A percentile compares a stretch with the other conserved stretches of the same genome.
Evolutionary conservation across 1,284 basidiomycete genomes (phyloP).

Genomic region (Leucoagaricus sp.): DNA sequence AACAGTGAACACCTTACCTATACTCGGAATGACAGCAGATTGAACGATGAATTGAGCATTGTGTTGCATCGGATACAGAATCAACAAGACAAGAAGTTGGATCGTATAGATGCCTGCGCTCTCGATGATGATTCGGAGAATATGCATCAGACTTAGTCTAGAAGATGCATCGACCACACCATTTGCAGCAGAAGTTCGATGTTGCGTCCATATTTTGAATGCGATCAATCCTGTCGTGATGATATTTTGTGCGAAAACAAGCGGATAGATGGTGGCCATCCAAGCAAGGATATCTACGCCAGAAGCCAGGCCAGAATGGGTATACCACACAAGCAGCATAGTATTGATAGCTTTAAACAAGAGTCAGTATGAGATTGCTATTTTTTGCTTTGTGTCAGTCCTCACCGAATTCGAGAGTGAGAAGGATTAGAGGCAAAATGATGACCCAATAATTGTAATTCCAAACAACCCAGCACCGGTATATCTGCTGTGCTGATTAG

Average conservation of each 20-base stretch:
- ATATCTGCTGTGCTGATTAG: no score
- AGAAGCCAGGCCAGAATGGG: conserved; percentile 16
- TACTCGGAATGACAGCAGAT: conserved; percentile 27
- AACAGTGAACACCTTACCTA: conserved; percentile 20
- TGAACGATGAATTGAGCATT: conserved; percentile 26
- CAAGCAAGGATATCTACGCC: conserved; percentile 14
- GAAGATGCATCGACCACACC: conserved; percentile 20
- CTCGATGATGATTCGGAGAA: conserved; percentile 28
- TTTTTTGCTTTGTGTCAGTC: no score
- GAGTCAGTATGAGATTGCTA: not conserved
- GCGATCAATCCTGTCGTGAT: conserved; percentile 27
- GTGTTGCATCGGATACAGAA: conserved; percentile 21
- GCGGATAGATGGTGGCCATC: conserved; percentile 24
- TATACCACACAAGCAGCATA: conserved; percentile 21
- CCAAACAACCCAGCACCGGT: conserved; percentile 29
- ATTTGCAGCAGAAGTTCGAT: conserved; percentile 18
- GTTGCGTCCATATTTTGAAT: conserved; percentile 26
- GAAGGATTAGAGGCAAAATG: conserved; percentile 21
- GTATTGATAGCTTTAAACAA: conserved; percentile 18
- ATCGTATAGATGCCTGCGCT: conserved; percentile 29
- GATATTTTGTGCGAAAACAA: conserved; percentile 25
- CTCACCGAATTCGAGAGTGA: conserved; percentile 23
- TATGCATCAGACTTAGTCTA: conserved; percentile 17
- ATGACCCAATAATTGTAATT: conserved; percentile 23
- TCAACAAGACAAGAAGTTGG: conserved; percentile 24